Percentiles rank a stretch among this genome's conserved stretches.
These are phyloP conservation scores for Aquilaria agallochum DNA, from an alignment of 441 rosid genomes.

Conservation along the genomic window DNA sequence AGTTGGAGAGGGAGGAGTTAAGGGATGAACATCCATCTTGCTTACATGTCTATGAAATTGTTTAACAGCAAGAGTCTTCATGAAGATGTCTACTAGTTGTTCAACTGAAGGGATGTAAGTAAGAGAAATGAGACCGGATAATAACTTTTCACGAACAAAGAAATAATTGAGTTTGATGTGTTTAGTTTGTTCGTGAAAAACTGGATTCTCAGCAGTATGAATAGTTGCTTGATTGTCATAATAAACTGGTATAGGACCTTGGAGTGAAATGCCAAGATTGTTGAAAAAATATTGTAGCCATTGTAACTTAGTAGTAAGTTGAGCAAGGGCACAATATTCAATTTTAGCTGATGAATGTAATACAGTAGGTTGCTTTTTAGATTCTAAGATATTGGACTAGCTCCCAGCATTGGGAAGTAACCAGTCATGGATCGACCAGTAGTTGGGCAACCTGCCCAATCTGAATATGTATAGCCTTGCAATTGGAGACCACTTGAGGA, in stretches of 20 bases:
- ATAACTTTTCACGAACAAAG: not conserved
- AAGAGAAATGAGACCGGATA: not conserved
- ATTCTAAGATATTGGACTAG: not conserved
- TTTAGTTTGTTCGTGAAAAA: not conserved
- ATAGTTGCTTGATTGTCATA: not conserved
- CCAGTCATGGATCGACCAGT: not conserved
- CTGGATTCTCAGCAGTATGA: not conserved
- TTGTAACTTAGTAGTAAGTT: not conserved
- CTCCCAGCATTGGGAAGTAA: not conserved
- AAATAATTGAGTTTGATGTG: not conserved
- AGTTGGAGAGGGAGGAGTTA: not conserved
- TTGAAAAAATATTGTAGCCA: no score
- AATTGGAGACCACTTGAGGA: not conserved
- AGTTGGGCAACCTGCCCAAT: not conserved
- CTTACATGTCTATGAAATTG: not conserved
- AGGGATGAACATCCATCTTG: not conserved
- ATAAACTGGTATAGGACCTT: not conserved
- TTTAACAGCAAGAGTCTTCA: not conserved
- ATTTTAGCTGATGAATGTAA: not conserved
- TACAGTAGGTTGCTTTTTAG: not conserved
- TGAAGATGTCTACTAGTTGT: not conserved
- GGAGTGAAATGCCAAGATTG: no score
- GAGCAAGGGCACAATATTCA: not conserved
- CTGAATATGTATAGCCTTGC: not conserved
- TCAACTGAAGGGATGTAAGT: not conserved